Percentiles rank a stretch among this genome's conserved stretches.
Conservation (phyloP, 768 basidiomycete species). For the Crepidotus variabilis region DNA sequence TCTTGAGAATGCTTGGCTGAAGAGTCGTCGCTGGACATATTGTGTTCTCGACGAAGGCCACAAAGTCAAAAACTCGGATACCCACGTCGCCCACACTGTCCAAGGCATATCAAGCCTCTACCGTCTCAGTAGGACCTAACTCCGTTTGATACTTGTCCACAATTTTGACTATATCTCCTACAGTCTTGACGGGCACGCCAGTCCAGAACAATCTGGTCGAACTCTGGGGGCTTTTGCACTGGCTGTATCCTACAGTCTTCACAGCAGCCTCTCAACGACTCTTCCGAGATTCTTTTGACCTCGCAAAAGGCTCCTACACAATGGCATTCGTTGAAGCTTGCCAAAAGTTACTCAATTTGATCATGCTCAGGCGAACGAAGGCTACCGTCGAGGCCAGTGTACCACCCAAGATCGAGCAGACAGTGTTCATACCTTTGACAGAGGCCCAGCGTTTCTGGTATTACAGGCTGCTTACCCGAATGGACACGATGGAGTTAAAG, state of each 20-base stretch:
- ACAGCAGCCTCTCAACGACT: background rate
- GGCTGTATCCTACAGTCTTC: constrained; percentile 1
- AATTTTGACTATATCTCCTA: background rate
- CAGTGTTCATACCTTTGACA: background rate
- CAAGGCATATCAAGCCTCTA: background rate
- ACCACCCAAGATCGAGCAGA: constrained; percentile 1
- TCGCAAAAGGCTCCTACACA: constrained; percentile 1
- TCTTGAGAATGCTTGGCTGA: background rate
- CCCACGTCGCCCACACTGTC: background rate
- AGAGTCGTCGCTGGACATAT: background rate
- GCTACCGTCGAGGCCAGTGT: background rate
- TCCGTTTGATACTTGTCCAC: background rate
- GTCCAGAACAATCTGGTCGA: constrained; percentile 3
- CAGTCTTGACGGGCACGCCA: constrained; percentile 1
- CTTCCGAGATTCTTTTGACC: background rate
- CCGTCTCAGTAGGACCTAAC: background rate
- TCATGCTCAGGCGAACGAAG: constrained; percentile 4
- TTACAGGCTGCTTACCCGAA: background rate
- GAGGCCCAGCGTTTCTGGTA: constrained; percentile 5
- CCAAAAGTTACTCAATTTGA: background rate
- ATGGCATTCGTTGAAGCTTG: background rate
- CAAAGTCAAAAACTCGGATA: constrained; percentile 1
- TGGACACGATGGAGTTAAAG: constrained; percentile 2
- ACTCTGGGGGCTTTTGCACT: constrained; percentile 1
- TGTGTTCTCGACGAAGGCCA: constrained; percentile 4